Base-by-base conservation (phyloP, 805 yeast species). In the Candida palmyrensis region DNA sequence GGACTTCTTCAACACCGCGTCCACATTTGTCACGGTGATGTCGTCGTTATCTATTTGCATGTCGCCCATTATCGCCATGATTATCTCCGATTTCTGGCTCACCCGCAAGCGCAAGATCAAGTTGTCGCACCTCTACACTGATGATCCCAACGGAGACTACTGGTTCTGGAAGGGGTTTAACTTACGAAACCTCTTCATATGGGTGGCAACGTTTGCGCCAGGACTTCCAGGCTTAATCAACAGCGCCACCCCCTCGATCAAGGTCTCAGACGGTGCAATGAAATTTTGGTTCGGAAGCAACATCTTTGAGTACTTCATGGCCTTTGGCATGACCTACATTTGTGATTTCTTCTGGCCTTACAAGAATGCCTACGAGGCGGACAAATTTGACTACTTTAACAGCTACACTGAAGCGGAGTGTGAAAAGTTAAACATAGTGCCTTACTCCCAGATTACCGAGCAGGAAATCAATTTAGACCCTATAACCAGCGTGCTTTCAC, bases 151-250 rank as follows among this genome's bases (percentile, higher is more conserved):
- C 6, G 66, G 68, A 6, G 53, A 53, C 19, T 74, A 69, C 45
- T 70, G 65, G 59, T 65, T 64, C 47, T 27, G 48, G 38, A 40
- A 51, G 20, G 78, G 77, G 7, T 30, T 62, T 41, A 68, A 73
- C 46, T 62, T 62, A 60, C 56, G 69, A 42, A 61, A 65, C 11
- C 33, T 63, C 9, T 29, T 54, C 3, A 53, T 66, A 7, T 70
- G 68, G 63, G 26, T 57, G 4, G 40, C 51, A 4, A 68, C 69
- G 20, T 55, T 63, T 47, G 60, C 66, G 8, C 77, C 75, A 13
- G 73, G 73, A 14, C 36, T 73, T 18, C 79, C 79, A 3, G 79
- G 79, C 22, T 51, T 69, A 39, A 57, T 57, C 49, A 42, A 61
- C 54, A 41, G 59, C 45, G 64, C 57, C 42, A 45, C 26, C 11